Evolutionary conservation across 106 monocot species (phyloP).

Genomic region (Dendrobium huoshanense): DNA sequence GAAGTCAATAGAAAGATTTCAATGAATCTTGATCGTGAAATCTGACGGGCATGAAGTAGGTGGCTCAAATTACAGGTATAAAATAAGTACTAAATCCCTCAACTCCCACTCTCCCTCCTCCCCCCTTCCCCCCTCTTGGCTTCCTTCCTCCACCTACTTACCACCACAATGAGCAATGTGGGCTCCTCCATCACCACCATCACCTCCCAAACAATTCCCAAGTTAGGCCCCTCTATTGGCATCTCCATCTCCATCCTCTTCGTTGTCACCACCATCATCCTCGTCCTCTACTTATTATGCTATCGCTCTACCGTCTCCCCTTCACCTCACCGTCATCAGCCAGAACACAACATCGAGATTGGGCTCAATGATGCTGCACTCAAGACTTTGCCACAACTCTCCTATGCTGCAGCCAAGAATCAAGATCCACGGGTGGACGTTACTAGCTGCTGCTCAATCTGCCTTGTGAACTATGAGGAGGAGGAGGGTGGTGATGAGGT

Average conservation of each 20-base stretch:
- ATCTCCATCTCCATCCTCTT: slow-evolving; percentile 22
- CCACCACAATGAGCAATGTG: too few relatives aligned
- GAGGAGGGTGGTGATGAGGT: slow-evolving; percentile 17
- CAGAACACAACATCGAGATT: not conserved
- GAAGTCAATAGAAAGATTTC: too few relatives aligned
- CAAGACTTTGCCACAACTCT: slow-evolving; percentile 27
- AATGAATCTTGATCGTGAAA: too few relatives aligned
- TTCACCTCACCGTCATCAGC: not conserved
- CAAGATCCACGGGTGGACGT: not conserved
- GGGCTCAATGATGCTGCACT: slow-evolving; percentile 41
- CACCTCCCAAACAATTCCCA: not conserved
- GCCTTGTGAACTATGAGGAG: slow-evolving; percentile 40
- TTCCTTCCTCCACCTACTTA: too few relatives aligned
- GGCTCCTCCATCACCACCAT: not conserved
- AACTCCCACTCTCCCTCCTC: too few relatives aligned
- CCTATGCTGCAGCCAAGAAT: slow-evolving; percentile 22
- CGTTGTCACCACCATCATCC: slow-evolving; percentile 39
- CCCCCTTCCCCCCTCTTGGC: too few relatives aligned
- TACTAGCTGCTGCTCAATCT: slow-evolving; percentile 30
- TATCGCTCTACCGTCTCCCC: slow-evolving; percentile 16
- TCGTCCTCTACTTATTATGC: slow-evolving; percentile 20
- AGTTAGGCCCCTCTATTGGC: slow-evolving; percentile 38
- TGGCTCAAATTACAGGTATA: too few relatives aligned
- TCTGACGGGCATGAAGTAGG: too few relatives aligned
- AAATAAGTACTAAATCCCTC: too few relatives aligned